Evolutionary conservation across 805 yeast genomes (phyloP).

Genomic region (Osmozyma mogii): DNA sequence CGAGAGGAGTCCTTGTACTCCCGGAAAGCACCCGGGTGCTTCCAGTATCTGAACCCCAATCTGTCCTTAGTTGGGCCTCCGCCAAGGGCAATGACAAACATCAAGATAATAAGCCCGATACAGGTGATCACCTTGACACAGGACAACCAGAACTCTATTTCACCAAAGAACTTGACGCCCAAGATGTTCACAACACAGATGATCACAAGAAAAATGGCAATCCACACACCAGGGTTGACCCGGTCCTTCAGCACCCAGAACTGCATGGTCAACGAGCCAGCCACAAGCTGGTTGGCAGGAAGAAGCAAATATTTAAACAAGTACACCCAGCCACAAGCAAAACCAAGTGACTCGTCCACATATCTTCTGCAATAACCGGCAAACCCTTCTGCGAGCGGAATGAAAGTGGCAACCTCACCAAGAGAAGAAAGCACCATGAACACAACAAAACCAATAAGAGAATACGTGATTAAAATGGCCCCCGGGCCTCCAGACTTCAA

Average conservation of each 20-base stretch:
- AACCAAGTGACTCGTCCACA: conserved; percentile 60
- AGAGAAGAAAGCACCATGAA: conserved; percentile 43
- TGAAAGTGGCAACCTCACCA: conserved; percentile 62
- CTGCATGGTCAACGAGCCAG: conserved; percentile 47
- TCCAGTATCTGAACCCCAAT: conserved; percentile 66
- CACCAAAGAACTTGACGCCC: conserved; percentile 41
- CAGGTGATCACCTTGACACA: conserved; percentile 57
- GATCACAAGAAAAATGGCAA: conserved; percentile 38
- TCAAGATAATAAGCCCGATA: conserved; percentile 56
- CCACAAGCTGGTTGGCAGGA: conserved; percentile 59
- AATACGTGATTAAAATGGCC: conserved; percentile 54
- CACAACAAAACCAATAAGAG: conserved; percentile 64
- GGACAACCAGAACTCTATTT: conserved; percentile 48
- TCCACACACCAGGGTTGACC: conserved; percentile 53
- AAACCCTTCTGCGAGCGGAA: conserved; percentile 61
- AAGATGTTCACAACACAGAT: conserved; percentile 35
- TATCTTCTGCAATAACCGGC: conserved; percentile 58
- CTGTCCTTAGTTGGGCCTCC: conserved; percentile 74
- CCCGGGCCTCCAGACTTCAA: conserved; percentile 67
- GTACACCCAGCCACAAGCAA: conserved; percentile 61
- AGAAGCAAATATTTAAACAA: conserved; percentile 47
- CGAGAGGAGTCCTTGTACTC: conserved; percentile 37
- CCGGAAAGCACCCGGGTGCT: conserved; percentile 57
- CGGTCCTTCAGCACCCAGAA: conserved; percentile 43
- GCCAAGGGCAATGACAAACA: conserved; percentile 63